Evolutionary conservation across 345 rosid species (phyloP).

Genomic region (Pistacia vera): DNA sequence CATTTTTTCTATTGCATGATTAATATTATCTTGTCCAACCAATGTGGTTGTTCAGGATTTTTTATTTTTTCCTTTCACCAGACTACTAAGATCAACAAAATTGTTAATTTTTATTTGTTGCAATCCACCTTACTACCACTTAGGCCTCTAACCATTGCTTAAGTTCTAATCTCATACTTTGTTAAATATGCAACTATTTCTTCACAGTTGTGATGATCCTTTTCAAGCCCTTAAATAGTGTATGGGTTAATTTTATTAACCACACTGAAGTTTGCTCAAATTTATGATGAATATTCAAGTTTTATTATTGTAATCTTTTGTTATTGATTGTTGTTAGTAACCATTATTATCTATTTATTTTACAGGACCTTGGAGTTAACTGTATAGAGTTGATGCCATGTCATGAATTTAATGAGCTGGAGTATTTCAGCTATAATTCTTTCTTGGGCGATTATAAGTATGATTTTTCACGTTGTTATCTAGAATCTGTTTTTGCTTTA

Average conservation of each 20-base stretch:
- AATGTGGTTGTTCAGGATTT: neutral
- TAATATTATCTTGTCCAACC: neutral
- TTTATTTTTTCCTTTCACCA: neutral
- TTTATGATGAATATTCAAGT: too few species aligned
- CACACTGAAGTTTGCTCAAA: too few species aligned
- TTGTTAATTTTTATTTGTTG: neutral
- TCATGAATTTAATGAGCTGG: constrained; percentile 96
- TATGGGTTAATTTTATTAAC: too few species aligned
- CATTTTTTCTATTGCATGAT: neutral
- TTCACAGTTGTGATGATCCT: neutral
- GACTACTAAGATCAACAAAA: neutral
- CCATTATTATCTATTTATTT: constrained; percentile 29
- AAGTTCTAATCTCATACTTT: neutral
- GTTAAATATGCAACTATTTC: neutral
- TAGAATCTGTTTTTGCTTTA: constrained; percentile 8
- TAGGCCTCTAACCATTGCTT: neutral
- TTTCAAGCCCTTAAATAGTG: constrained; percentile 3
- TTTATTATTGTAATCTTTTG: neutral
- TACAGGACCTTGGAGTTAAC: constrained; percentile 94
- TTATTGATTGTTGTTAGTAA: constrained; percentile 11
- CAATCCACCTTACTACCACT: neutral
- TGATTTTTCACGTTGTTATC: constrained; percentile 24
- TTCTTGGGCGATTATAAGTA: constrained; percentile 82
- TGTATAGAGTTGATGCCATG: constrained; percentile 98
- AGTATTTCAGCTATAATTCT: constrained; percentile 85